Evolutionary conservation across 139 green algal species (phyloP), one percentile per base, ranked within the genome.

Genomic region (Picochlorum sp.): DNA sequence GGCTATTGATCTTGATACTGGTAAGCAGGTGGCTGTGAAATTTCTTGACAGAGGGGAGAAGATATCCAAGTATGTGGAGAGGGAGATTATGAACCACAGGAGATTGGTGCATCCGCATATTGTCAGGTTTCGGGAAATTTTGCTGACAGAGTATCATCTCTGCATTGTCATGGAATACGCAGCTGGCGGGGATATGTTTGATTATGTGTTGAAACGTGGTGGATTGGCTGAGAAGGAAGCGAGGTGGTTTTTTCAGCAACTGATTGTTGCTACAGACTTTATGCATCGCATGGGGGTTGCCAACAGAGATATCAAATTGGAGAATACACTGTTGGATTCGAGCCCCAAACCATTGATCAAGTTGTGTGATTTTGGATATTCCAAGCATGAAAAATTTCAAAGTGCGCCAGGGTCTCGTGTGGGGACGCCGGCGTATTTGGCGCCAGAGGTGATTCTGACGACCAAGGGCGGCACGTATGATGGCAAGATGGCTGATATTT

Each of bases 191-290:
- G 92, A 96, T 68, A 92, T 96, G 80, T 96, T 97, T 74, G 86
- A 97, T 79, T 89, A 92, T 49, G 90, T 97, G n/a, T 89, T 94
- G 61, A 80, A 84, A 4, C 88, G 88, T 16, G 85, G 87, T 34
- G 82, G 88, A 7, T 85, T 99, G 24, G 85, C 85, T 26, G 94
- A 99, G 77, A 86, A 86, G 13, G 92, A 97, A 65, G 90, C 91
- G 18, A 82, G 94, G 9, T 99, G 90, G 87, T 98, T 98, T 75
- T 98, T 98, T 73, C 93, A 98, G 82, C 93, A 98, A 83, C 81
- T 98, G 4, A 89, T 98, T 10, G 85, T 94, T 10, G 90, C 87
- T 6, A 81, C 97, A 16, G 88, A 95, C 65, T 98, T 97, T 77
- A 92, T 95, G 66, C 93, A 98, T 78, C 62, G 75, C 3, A 89